These are phyloP conservation scores for Yamadazyma philogaea DNA, from an alignment of 805 yeast species.

Conservation along the genomic window DNA sequence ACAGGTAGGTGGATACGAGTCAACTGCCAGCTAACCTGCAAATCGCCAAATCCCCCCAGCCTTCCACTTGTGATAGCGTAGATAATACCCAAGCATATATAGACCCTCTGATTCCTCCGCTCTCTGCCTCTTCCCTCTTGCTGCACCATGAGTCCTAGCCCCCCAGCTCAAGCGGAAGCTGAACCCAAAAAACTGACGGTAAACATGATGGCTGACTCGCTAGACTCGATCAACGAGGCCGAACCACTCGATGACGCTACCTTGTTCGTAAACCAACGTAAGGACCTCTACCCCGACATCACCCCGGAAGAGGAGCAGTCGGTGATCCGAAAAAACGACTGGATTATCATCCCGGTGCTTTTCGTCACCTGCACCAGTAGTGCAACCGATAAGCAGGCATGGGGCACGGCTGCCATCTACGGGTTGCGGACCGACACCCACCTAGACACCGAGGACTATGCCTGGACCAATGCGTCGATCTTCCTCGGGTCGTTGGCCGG, in stretches of 20 bases:
- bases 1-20: slow-evolving; percentile 3
- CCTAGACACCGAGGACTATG: slow-evolving; percentile 15
- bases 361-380: slow-evolving; percentile 18
- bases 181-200: too few relatives aligned
- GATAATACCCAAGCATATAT: background rate
- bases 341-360: slow-evolving; percentile 15
- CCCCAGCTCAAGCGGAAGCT: too few relatives aligned
- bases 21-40: slow-evolving; percentile 3
- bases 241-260: slow-evolving; percentile 14
- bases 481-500: slow-evolving; percentile 19
- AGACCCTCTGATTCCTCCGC: too few relatives aligned
- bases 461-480: slow-evolving; percentile 20
- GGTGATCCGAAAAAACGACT: slow-evolving; percentile 15
- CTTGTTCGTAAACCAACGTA: slow-evolving; percentile 14
- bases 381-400: slow-evolving; percentile 19
- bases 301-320: slow-evolving; percentile 16
- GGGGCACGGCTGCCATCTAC: slow-evolving; percentile 20
- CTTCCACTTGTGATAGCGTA: background rate
- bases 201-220: too few relatives aligned
- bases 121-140: too few relatives aligned
- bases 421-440: slow-evolving; percentile 16
- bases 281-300: slow-evolving; percentile 11
- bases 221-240: too few relatives aligned
- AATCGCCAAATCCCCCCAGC: slow-evolving; percentile 2
- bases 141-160: too few relatives aligned